These are phyloP conservation scores for Aspergillus conjunctus DNA, from an alignment of 495 filamentous ascomycete species.

Conservation along the genomic window DNA sequence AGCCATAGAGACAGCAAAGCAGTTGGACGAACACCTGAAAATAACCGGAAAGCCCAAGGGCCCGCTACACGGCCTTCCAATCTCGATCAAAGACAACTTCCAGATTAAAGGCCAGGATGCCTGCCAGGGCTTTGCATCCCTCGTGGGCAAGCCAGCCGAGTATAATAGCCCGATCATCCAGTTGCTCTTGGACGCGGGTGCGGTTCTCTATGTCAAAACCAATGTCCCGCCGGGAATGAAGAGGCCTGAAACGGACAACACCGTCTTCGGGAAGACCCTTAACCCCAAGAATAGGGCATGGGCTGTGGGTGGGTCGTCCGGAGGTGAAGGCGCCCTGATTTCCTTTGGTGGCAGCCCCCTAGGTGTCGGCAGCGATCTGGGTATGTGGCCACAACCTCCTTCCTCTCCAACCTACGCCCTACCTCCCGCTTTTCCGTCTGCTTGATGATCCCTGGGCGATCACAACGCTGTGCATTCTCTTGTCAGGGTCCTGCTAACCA, in stretches of 20 bases:
- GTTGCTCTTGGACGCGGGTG: constrained; percentile 9
- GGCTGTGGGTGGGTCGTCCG: not conserved
- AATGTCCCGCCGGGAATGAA: constrained; percentile 15
- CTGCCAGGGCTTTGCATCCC: constrained; percentile 22
- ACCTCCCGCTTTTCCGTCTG: too few relatives aligned
- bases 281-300: not conserved
- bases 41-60: constrained; percentile 49
- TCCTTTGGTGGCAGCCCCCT: not conserved
- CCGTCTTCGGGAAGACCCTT: not conserved
- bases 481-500: too few relatives aligned
- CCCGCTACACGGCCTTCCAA: constrained; percentile 63
- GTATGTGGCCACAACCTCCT: not conserved
- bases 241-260: not conserved
- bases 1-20: constrained; percentile 23
- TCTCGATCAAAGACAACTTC: constrained; percentile 32
- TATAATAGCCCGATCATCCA: constrained; percentile 19
- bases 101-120: constrained; percentile 22
- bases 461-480: not conserved
- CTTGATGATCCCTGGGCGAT: too few relatives aligned
- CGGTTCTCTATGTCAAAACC: constrained; percentile 18
- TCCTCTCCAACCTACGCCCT: too few relatives aligned
- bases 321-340: constrained; percentile 3
- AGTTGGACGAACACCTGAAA: constrained; percentile 39
- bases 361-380: not conserved
- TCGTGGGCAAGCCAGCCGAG: constrained; percentile 18